Evolutionary conservation across 495 filamentous ascomycete genomes (phyloP).

Genomic region (Podospora tetraspora): DNA sequence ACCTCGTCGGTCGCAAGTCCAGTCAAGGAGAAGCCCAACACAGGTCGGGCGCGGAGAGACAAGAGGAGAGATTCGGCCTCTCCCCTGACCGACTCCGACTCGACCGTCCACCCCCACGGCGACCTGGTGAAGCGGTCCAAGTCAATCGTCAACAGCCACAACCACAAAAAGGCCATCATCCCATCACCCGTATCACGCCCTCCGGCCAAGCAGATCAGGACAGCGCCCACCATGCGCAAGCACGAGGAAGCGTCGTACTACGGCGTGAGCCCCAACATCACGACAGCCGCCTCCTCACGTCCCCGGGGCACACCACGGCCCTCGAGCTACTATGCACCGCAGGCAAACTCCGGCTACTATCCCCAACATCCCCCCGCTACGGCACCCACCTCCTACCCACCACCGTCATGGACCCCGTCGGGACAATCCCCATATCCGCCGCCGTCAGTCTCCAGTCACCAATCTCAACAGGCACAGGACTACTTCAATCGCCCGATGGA

Average conservation of each 20-base stretch:
- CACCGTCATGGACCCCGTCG: constrained; percentile 21
- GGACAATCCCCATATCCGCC: constrained; percentile 15
- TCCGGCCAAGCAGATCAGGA: constrained; percentile 29
- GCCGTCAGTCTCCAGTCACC: constrained; percentile 17
- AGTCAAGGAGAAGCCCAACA: constrained; percentile 43
- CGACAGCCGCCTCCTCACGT: constrained; percentile 32
- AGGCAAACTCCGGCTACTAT: constrained; percentile 26
- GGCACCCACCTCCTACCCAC: constrained; percentile 15
- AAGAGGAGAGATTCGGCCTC: constrained; percentile 34
- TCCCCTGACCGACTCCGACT: constrained; percentile 42
- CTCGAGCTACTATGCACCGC: constrained; percentile 37
- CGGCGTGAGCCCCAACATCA: constrained; percentile 29
- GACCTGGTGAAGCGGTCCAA: constrained; percentile 26
- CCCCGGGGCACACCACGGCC: constrained; percentile 32
- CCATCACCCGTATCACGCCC: constrained; percentile 22
- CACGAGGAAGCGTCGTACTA: constrained; percentile 38
- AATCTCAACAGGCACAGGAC: constrained; percentile 20
- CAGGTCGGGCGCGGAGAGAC: constrained; percentile 37
- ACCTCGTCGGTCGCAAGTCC: constrained; percentile 30
- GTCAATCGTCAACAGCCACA: constrained; percentile 22
- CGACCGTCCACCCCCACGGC: constrained; percentile 32
- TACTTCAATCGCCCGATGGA: constrained; percentile 33
- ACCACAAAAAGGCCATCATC: constrained; percentile 28
- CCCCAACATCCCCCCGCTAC: constrained; percentile 15
- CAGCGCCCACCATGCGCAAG: constrained; percentile 18